Evolutionary conservation across 2,329 filamentous ascomycete species (phyloP), one percentile per base, ranked within the genome.

Genomic region (Trichoderma endophyticum): DNA sequence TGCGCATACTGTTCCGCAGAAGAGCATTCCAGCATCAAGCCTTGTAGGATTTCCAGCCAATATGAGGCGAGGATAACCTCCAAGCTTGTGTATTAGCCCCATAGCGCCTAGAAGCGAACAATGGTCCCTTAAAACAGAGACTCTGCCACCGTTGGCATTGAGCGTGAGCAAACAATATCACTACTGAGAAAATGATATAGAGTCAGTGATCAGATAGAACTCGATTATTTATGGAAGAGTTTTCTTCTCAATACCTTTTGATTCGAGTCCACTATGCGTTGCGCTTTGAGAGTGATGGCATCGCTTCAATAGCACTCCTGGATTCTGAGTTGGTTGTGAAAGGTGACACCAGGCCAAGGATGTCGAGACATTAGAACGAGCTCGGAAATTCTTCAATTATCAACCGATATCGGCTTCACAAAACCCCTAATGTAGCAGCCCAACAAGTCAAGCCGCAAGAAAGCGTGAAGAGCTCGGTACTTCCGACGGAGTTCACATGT

Each of bases 11-110:
- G 64, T 59, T 65, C 73, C 74, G 32, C 66, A 70, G 62, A 73
- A 43, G 36, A 75, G 70, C 34, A 75, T 71, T 5, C 30, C n/a
- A 51, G 71, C 48, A 59, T 76, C 74, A 30, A 75, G 21, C 43
- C 70, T 74, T 67, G 74, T 73, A 43, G 75, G 74, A 43, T 73
- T 59, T 43, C 57, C 30, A 21, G 57, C 57, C 57, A 60, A 24
- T 11, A 60, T 60, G n/a, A 65, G 62, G 36, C 62, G 24, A 26
- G 62, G 62, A 24, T 43, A 65, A n/a, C 62, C 62, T 24, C 24
- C 12, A 48, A 65, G 34, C 24, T 43, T 51, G 26, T 24, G 62
- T n/a, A 21, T 28, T 15, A 65, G 36, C 34, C 18, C 26, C 62
- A 65, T 65, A 24, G 62, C n/a, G 21, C 36, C 24, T 21, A 48